These are phyloP conservation scores for Glonium stellatum DNA, from an alignment of 495 filamentous ascomycete species.

Conservation along the genomic window DNA sequence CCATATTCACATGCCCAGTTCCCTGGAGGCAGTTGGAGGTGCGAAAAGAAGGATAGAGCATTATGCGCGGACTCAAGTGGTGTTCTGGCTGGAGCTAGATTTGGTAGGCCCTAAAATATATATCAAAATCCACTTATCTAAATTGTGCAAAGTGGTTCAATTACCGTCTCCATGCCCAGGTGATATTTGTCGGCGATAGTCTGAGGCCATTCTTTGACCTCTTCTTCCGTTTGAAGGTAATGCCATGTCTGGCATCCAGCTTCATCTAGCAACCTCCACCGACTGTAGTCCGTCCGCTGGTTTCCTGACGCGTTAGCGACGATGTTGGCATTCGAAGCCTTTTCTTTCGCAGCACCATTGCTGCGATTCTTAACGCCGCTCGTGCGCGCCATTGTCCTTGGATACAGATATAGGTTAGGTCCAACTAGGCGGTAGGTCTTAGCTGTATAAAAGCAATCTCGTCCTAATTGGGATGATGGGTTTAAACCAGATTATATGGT, in stretches of 20 bases:
- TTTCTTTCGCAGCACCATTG: neutral
- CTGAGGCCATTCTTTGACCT: constrained; percentile 74
- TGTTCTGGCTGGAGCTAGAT: constrained; percentile 60
- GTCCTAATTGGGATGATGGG: too few species aligned
- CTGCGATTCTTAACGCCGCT: neutral
- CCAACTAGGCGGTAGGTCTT: too few species aligned
- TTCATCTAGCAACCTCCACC: constrained; percentile 82
- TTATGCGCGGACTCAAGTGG: constrained; percentile 74
- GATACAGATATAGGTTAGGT: neutral
- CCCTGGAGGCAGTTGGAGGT: constrained; percentile 78
- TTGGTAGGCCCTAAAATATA: constrained; percentile 58
- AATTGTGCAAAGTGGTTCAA: neutral
- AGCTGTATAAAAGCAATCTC: too few species aligned
- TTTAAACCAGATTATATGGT: too few species aligned
- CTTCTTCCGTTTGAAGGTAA: constrained; percentile 75
- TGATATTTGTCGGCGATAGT: constrained; percentile 75
- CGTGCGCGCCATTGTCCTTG: neutral
- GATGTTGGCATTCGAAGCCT: neutral
- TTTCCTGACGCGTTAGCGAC: neutral
- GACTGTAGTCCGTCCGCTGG: constrained; percentile 59
- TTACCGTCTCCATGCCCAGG: constrained; percentile 63
- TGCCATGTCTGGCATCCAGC: constrained; percentile 86
- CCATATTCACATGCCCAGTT: constrained; percentile 98
- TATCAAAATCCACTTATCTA: neutral
- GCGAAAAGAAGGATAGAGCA: constrained; percentile 80